Base-by-base conservation (phyloP, 352 stramenopile genomes). In the Saprolegnia parasitica region DNA sequence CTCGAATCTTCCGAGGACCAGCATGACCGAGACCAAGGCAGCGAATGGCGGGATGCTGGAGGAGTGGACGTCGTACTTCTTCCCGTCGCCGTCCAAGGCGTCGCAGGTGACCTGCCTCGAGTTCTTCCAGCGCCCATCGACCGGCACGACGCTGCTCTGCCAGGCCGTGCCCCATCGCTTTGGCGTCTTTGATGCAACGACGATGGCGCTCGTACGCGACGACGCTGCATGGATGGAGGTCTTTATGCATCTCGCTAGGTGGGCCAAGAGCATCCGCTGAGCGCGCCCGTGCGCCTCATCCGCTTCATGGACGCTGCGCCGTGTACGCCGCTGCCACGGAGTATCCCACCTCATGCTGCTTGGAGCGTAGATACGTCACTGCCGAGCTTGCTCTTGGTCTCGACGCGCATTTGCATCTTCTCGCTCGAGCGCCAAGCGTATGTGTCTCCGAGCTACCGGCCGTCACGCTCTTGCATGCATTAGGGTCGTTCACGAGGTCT, bases 71-170 rank as follows among this genome's bases (percentile, higher is more conserved):
- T 88, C 68, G 72, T 81, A 87, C 13, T 77, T 88, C 72, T 87
- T 76, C 67, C 83, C 77, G 18, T 74, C 74, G 21, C 81, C 81
- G 47, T 87, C 81, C 61, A 83, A 87, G 15, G 67, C 78, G 4
- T 72, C 72, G 57, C 79, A 78, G 0, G 74, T 70, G 42, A 70
- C 63, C 5, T 70, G 63, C 37, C 21, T 70, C n/a, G 63, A 70
- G 63, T 61, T 70, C 50, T 61, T 49, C 63, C 46, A 61, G n/a
- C 42, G 24, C n/a, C 50, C 63, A 20, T 10, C 18, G 2, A 55
- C 46, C 20, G 21, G 21, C 49, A 61, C 63, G 54, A 61, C 63
- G 21, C 39, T 70, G 20, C 24, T 70, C 10, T 52, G 62, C 16
- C 63, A 70, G 29, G 63, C 63, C 29, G 55, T 39, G n/a, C 63